phyloP scores from a whole-genome alignment of 805 yeast genomes.

The Ogataea sp. region DNA sequence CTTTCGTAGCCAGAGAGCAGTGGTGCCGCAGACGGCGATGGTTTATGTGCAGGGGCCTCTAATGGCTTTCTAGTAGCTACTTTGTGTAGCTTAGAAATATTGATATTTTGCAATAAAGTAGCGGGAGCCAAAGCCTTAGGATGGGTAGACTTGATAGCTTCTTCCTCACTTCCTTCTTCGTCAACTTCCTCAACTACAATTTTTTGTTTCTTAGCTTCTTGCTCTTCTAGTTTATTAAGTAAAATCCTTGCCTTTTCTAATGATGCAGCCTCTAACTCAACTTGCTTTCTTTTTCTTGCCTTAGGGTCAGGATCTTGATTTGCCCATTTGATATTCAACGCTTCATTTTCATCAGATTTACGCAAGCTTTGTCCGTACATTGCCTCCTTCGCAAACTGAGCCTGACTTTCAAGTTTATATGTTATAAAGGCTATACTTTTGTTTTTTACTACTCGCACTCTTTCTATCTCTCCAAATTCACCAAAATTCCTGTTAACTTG shows the following conservation, averaged over 20 bases:
- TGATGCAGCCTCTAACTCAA: constrained; percentile 43
- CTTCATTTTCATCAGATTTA: constrained; percentile 45
- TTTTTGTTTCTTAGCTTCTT: constrained; percentile 11
- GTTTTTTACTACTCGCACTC: constrained; percentile 49
- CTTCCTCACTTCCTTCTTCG: constrained; percentile 1
- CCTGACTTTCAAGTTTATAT: constrained; percentile 57
- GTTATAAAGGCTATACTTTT: constrained; percentile 77
- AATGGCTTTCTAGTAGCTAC: constrained; percentile 1
- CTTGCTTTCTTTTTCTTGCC: constrained; percentile 42
- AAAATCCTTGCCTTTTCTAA: constrained; percentile 42
- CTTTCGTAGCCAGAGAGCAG: constrained; percentile 5
- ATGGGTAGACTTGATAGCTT: not conserved
- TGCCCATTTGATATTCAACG: constrained; percentile 78
- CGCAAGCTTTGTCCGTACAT: constrained; percentile 73
- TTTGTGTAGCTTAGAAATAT: constrained; percentile 4
- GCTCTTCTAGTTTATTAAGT: constrained; percentile 24
- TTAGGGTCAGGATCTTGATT: constrained; percentile 77
- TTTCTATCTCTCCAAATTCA: constrained; percentile 70
- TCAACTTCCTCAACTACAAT: constrained; percentile 18
- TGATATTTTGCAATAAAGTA: constrained; percentile 1
- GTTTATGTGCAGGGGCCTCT: not conserved
- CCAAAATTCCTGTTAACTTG: constrained; percentile 45
- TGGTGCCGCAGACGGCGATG: too few relatives aligned
- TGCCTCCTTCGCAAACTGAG: constrained; percentile 94
- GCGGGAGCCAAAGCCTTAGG: constrained; percentile 1